A percentile compares a stretch with the other conserved stretches of the same genome.
These are phyloP conservation scores for Bipolaris cookei DNA, from an alignment of 2,329 filamentous ascomycete genomes.

Conservation along the genomic window DNA sequence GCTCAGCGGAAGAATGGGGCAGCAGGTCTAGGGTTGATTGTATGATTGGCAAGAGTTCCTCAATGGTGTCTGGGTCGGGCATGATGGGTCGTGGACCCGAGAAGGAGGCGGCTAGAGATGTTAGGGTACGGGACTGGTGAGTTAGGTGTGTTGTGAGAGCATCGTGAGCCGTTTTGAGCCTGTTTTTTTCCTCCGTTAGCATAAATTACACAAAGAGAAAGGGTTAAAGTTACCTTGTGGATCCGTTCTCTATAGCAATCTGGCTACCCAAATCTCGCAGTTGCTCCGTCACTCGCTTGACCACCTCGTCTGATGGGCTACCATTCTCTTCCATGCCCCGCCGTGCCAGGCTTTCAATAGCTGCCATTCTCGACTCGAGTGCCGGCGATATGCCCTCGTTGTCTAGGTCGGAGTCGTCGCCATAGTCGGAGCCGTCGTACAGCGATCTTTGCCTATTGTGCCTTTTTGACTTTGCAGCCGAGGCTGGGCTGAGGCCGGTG, in stretches of 20 bases:
- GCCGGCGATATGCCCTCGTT: conserved; percentile 69
- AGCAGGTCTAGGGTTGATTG: conserved; percentile 69
- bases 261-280: conserved; percentile 76
- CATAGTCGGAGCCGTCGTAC: conserved; percentile 77
- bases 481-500: conserved; percentile 49
- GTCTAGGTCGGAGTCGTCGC: conserved; percentile 73
- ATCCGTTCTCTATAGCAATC: conserved; percentile 72
- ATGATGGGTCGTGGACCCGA: conserved; percentile 71
- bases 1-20: conserved; percentile 68
- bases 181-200: conserved; percentile 47
- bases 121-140: conserved; percentile 76
- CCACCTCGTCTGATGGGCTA: conserved; percentile 68
- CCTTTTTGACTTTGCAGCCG: conserved; percentile 36
- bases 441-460: conserved; percentile 57
- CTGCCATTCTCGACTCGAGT: conserved; percentile 72
- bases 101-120: conserved; percentile 74
- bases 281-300: conserved; percentile 71
- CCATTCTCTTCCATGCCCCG: conserved; percentile 70
- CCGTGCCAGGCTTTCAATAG: conserved; percentile 71
- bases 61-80: conserved; percentile 68
- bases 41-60: conserved; percentile 72
- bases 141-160: conserved; percentile 75
- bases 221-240: conserved; percentile 64
- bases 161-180: conserved; percentile 76
- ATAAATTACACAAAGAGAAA: not conserved